These are phyloP conservation scores for Quercus ilex DNA, from an alignment of 306 rosid genomes.

Conservation along the genomic window DNA sequence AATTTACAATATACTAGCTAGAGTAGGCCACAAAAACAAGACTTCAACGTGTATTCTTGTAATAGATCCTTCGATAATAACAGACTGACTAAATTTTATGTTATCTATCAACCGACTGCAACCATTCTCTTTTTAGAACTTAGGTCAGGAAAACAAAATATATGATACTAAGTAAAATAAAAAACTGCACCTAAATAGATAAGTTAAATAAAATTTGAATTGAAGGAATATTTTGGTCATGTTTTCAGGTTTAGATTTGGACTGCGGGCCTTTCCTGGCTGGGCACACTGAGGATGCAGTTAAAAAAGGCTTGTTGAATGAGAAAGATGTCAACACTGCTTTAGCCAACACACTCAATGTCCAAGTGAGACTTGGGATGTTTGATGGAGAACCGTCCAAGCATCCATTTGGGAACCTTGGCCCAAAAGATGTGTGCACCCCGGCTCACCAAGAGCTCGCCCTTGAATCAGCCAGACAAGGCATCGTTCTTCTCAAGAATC, in stretches of 20 bases:
- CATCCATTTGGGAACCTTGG: constrained; percentile 62
- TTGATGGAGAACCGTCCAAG: constrained; percentile 63
- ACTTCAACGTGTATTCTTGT: too few species aligned
- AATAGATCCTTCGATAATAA: too few species aligned
- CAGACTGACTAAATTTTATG: background rate
- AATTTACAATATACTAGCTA: too few species aligned
- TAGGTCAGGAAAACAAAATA: background rate
- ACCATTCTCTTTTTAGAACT: too few species aligned
- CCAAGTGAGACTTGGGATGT: constrained; percentile 93
- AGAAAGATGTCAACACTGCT: constrained; percentile 53
- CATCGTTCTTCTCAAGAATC: constrained; percentile 79
- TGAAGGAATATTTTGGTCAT: background rate
- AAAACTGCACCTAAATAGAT: background rate
- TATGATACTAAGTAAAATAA: too few species aligned
- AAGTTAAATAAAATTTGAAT: background rate
- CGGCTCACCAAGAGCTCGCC: constrained; percentile 67
- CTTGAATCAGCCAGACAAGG: constrained; percentile 81
- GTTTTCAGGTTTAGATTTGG: constrained; percentile 71
- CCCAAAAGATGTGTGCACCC: constrained; percentile 73
- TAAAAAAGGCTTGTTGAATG: constrained; percentile 54
- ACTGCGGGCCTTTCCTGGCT: constrained; percentile 84
- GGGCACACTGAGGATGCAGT: constrained; percentile 67
- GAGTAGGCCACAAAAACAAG: too few species aligned
- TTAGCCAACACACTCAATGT: constrained; percentile 58
- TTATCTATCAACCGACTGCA: too few species aligned